Percentiles rank a stretch among this genome's conserved stretches.
These are phyloP conservation scores for Lentinula lateritia DNA, from an alignment of 768 basidiomycete species.

Conservation along the genomic window DNA sequence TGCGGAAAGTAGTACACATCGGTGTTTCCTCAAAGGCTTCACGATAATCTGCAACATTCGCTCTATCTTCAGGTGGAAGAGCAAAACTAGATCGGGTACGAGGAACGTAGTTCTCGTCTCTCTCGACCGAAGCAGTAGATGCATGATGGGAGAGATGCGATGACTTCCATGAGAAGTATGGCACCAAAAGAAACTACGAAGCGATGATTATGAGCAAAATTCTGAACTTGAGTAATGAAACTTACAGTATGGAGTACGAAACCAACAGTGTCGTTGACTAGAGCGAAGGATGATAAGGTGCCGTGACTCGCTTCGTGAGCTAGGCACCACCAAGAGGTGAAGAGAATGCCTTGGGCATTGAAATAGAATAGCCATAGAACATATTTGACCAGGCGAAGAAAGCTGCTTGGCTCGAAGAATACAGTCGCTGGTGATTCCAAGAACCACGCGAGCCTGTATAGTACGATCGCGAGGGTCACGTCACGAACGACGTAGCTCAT, in stretches of 20 bases:
- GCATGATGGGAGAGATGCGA: constrained; percentile 14
- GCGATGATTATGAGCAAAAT: constrained; percentile 9
- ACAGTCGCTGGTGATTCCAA: neutral
- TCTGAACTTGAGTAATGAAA: neutral
- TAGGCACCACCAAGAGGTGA: constrained; percentile 57
- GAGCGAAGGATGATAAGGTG: constrained; percentile 36
- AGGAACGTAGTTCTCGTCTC: constrained; percentile 75
- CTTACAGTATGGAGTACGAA: constrained; percentile 42
- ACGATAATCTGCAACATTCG: constrained; percentile 36
- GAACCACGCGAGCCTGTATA: neutral
- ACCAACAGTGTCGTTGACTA: constrained; percentile 45
- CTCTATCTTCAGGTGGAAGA: constrained; percentile 33
- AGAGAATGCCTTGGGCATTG: constrained; percentile 53
- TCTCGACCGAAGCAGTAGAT: constrained; percentile 69
- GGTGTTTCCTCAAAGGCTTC: constrained; percentile 52
- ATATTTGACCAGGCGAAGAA: constrained; percentile 22
- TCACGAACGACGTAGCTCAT: too few relatives aligned
- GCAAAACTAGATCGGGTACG: constrained; percentile 36
- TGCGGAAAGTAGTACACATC: constrained; percentile 39
- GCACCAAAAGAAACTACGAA: constrained; percentile 43
- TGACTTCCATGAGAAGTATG: constrained; percentile 62
- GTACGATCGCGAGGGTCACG: neutral
- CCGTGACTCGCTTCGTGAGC: constrained; percentile 58
- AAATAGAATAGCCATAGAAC: constrained; percentile 43
- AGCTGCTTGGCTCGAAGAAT: too few relatives aligned